Evolutionary conservation across 1,284 basidiomycete species (phyloP).

Genomic region (Boletus sp.): DNA sequence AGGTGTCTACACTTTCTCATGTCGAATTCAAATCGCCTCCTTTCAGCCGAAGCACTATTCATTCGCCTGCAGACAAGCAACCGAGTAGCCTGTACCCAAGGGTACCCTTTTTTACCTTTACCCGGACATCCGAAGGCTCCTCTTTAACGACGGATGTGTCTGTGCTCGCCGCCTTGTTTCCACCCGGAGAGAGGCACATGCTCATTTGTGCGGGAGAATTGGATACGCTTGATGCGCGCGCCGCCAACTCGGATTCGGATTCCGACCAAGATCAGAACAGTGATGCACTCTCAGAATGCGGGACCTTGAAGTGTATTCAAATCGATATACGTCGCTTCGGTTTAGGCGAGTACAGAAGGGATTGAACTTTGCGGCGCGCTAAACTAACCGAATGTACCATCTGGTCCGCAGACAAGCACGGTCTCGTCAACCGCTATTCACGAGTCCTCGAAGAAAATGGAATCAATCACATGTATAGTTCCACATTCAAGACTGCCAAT

Average conservation of each 20-base stretch:
- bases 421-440: constrained; percentile 74
- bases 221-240: constrained; percentile 49
- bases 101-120: constrained; percentile 73
- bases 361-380: constrained; percentile 2
- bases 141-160: constrained; percentile 64
- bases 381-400: neutral
- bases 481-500: constrained; percentile 81
- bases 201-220: constrained; percentile 67
- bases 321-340: constrained; percentile 68
- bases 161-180: constrained; percentile 61
- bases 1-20: constrained; percentile 26
- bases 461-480: constrained; percentile 82
- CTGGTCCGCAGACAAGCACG: constrained; percentile 56
- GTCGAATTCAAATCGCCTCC: constrained; percentile 13
- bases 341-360: constrained; percentile 44
- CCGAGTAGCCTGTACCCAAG: constrained; percentile 14
- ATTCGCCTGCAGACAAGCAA: constrained; percentile 16
- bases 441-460: constrained; percentile 63
- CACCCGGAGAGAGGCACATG: constrained; percentile 65
- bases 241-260: constrained; percentile 28
- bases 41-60: constrained; percentile 9
- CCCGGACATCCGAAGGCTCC: constrained; percentile 69
- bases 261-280: constrained; percentile 35
- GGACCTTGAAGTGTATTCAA: constrained; percentile 59
- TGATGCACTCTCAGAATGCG: constrained; percentile 30